Base-by-base conservation (phyloP, 306 rosid genomes). In the Malus sylvestris region DNA sequence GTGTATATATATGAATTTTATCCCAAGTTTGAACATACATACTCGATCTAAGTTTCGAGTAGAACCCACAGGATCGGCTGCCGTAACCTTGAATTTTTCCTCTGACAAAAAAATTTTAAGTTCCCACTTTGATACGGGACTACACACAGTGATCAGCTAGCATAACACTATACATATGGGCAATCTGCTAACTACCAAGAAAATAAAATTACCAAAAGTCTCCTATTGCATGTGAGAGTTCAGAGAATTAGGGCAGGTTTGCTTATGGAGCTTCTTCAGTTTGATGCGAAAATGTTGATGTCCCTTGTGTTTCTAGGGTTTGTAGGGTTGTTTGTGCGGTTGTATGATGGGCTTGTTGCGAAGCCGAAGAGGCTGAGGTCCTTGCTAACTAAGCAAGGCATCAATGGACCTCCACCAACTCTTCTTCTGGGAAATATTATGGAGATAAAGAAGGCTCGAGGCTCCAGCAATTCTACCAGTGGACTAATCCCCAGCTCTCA, bases 391-490 rank as follows among this genome's bases (percentile, higher is more conserved):
- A 81, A 83, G 12, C 91, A 88, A 85, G 86, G 91, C 13, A 81
- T 88, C 68, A 79, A 7, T 4, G 91, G 91, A 44, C 87, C 91
- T 15, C 75, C 84, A 5, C 76, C 84, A 19, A 57, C 80, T 78
- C 29, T 88, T 18, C 73, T 88, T 4, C 80, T 81, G 2, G 87
- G 91, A 62, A 88, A 88, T 45, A 79, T 81, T 8, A 16, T 6
- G 49, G 89, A 85, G 55, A 76, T 88, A 18, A 77, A 69, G 62
- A 79, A 78, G 23, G 58, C 80, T 19, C 81, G 20, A 15, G 68
- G 42, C 42, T 16, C 68, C 44, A 7, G 44, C 44, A 61, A 61
- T 61, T 2, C 55, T 74, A 10, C 45, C 44, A 42, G 59, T 29
- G 18, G 68, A 60, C 2, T 6, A 45, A 49, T 30, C 32, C 40